Percentiles rank a stretch among this genome's conserved stretches.
Conservation (phyloP, 2,329 filamentous ascomycete species). For the Aspergillus cejpii region DNA sequence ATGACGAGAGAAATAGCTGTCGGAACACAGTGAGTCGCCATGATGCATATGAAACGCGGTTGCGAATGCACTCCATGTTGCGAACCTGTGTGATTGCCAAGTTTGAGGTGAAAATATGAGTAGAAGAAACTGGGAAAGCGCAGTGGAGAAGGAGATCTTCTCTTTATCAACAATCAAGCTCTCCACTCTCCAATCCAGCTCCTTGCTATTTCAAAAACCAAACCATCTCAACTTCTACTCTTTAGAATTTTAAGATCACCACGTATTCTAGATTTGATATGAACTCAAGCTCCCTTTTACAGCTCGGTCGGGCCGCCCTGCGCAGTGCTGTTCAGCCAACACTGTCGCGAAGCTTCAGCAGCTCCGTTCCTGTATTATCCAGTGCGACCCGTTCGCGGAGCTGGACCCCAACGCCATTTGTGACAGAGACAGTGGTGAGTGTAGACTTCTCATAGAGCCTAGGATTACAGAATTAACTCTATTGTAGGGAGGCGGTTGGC, state of each 20-base stretch:
- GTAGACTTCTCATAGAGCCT: constrained; percentile 10
- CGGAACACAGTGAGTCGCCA: constrained; percentile 29
- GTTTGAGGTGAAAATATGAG: not conserved
- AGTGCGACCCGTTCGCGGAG: constrained; percentile 31
- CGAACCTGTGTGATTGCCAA: not conserved
- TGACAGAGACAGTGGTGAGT: constrained; percentile 52
- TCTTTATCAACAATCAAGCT: too few species aligned
- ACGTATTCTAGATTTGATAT: too few species aligned
- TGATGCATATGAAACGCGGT: constrained; percentile 25
- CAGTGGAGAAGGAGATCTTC: not conserved
- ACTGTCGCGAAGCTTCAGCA: constrained; percentile 26
- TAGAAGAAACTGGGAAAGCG: not conserved
- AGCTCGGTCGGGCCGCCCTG: constrained; percentile 17
- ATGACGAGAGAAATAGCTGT: constrained; percentile 15
- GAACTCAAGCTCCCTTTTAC: constrained; percentile 19
- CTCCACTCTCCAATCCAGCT: too few species aligned
- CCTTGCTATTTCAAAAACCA: too few species aligned
- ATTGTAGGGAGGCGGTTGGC: constrained; percentile 63
- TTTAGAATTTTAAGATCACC: too few species aligned
- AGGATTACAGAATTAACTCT: constrained; percentile 18
- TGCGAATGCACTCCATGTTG: constrained; percentile 24
- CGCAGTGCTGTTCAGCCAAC: constrained; percentile 6
- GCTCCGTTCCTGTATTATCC: constrained; percentile 22
- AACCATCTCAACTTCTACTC: too few species aligned
- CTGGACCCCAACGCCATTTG: constrained; percentile 49